Evolutionary conservation across 2,329 filamentous ascomycete genomes (phyloP), one percentile per base, ranked within the genome.

Genomic region (Fusarium nodosum): DNA sequence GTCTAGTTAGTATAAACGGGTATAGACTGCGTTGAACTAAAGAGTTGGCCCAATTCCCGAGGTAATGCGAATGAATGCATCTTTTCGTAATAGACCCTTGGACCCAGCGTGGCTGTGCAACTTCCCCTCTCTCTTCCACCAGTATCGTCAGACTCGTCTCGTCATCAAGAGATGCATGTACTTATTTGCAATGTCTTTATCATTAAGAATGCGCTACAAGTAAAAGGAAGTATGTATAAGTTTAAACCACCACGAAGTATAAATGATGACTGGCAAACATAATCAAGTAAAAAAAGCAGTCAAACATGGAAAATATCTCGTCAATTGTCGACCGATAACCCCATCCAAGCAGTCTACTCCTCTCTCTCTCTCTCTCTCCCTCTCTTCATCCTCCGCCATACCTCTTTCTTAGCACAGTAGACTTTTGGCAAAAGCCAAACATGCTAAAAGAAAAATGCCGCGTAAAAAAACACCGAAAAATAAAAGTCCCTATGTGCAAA

Each of bases 401-500:
- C 38, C 41, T 41, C 44, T 39, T 39, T 41, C 12, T 24, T n/a
- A 11, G 42, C 36, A 36, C n/a, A 41, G 34, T 20, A 18, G 57
- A 57, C 42, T 56, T 39, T 15, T 39, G n/a, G 36, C 11, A 20
- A 39, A 31, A 47, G 60, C 45, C 66, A 53, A 51, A 45, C 39
- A 54, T 46, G 47, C 13, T 53, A 51, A 44, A 72, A 66, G 42
- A 38, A 48, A 64, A 39, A 39, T 22, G n/a, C 36, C 60, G 66
- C 64, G 47, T 55, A 24, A 54, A 45, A 52, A 41, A 75, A 73
- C 73, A 74, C 73, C 73, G 28, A 18, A 46, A 20, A n/a, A 28
- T 12, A 24, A 26, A 28, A 39, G 39, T 68, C 73, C 73, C 70
- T 74, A 75, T 72, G 73, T 72, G 73, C 73, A 67, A 67, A 73